Percentiles rank a stretch among this genome's conserved stretches.
Evolutionary conservation across 2,329 filamentous ascomycete genomes (phyloP).

Genomic region (Achaetomium macrosporum): DNA sequence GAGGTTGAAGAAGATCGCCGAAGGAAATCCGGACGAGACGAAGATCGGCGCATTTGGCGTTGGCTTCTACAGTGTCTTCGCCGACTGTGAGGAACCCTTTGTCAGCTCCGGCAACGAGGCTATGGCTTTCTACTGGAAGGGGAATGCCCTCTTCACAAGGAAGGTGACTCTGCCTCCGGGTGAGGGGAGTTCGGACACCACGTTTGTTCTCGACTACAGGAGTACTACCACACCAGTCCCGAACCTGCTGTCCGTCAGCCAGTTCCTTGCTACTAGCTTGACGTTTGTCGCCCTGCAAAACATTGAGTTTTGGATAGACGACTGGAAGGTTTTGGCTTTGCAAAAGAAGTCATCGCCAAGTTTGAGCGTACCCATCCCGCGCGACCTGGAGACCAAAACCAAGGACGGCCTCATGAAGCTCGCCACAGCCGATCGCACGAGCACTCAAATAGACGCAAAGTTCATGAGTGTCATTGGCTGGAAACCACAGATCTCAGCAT

Average conservation of each 20-base stretch:
- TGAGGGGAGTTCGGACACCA: constrained; percentile 65
- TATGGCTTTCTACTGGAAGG: constrained; percentile 99
- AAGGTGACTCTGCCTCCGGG: constrained; percentile 67
- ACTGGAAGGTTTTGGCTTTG: constrained; percentile 72
- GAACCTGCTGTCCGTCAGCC: constrained; percentile 75
- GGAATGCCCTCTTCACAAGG: constrained; percentile 92
- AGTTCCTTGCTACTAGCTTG: constrained; percentile 90
- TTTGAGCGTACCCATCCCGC: constrained; percentile 64
- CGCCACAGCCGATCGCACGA: constrained; percentile 71
- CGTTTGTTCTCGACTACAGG: constrained; percentile 92
- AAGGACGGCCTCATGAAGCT: constrained; percentile 87
- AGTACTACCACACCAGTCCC: constrained; percentile 83
- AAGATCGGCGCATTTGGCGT: constrained; percentile 99
- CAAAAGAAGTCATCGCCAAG: constrained; percentile 82
- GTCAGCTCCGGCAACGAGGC: constrained; percentile 87
- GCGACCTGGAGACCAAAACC: constrained; percentile 74
- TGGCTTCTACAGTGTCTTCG: constrained; percentile 97
- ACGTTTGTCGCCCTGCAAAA: constrained; percentile 87
- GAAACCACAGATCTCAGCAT: constrained; percentile 52
- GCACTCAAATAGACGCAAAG: constrained; percentile 83
- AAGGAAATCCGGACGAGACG: constrained; percentile 96
- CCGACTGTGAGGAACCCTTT: constrained; percentile 96
- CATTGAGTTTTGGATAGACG: constrained; percentile 87
- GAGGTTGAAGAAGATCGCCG: constrained; percentile 91
- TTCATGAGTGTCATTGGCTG: constrained; percentile 87